Percentiles rank a stretch among this genome's conserved stretches.
phyloP scores from a whole-genome alignment of 495 filamentous ascomycete species.

The Saxispiralis lemnorum region DNA sequence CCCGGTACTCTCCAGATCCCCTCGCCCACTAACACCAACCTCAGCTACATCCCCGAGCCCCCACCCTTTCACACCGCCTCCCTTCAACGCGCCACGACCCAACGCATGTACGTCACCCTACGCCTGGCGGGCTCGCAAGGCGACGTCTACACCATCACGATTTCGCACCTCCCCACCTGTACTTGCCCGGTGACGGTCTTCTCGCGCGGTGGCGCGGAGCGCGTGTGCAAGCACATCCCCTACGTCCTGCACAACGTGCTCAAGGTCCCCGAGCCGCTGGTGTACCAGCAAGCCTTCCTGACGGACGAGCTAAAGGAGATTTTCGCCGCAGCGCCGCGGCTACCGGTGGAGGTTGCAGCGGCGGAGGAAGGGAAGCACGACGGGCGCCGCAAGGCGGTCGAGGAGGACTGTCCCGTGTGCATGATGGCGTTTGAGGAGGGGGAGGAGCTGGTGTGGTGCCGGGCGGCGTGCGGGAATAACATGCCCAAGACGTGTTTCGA shows the following conservation, averaged over 20 bases:
- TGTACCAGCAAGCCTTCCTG: conserved; percentile 60
- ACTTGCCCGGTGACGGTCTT: conserved; percentile 33
- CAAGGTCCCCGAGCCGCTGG: conserved; percentile 40
- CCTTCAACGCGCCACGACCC: conserved; percentile 26
- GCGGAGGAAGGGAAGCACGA: conserved; percentile 13
- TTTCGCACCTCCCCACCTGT: conserved; percentile 42
- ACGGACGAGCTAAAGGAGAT: conserved; percentile 45
- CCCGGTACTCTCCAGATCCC: no score
- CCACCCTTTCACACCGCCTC: conserved; percentile 26
- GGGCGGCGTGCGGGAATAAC: conserved; percentile 57
- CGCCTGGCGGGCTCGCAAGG: conserved; percentile 58
- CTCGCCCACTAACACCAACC: conserved; percentile 2
- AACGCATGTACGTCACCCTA: conserved; percentile 46
- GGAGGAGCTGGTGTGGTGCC: conserved; percentile 44
- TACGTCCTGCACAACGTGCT: conserved; percentile 50
- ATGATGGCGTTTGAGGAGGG: conserved; percentile 44
- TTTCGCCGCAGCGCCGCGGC: conserved; percentile 35
- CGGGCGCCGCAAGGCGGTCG: conserved; percentile 37
- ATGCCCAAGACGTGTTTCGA: conserved; percentile 55
- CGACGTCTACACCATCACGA: conserved; percentile 50
- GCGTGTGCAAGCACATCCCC: conserved; percentile 60
- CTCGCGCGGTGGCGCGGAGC: conserved; percentile 33
- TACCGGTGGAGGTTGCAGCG: conserved; percentile 17
- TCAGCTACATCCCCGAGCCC: conserved; percentile 3
- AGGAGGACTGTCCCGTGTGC: conserved; percentile 68